Evolutionary conservation across 306 rosid genomes (phyloP), one percentile per base, ranked within the genome.

Genomic region (Astragalus membranaceus): DNA sequence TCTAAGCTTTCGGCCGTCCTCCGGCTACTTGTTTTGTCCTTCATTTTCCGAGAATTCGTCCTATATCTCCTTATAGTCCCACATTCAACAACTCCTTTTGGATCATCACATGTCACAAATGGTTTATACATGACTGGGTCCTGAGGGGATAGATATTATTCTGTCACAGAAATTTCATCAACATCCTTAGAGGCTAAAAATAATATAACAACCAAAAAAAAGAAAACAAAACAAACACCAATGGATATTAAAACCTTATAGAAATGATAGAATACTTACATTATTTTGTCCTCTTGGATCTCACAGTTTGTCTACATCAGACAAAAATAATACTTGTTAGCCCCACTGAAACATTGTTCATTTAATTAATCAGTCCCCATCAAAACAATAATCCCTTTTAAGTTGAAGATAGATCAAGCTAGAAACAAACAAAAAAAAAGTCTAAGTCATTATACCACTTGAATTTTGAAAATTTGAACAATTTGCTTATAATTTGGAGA

Each of bases 51-150:
- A 64, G 79, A 78, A 78, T 17, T 64, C 11, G 74, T 75, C 84
- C 83, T 86, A 84, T 78, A 73, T 82, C 65, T 94, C 78, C 85
- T 90, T 49, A 83, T 80, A 68, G 79, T 61, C 72, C 84, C 86
- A 75, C 97, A 94, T 53, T 88, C 88, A 48, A 91, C 91, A 37
- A 91, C 96, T 17, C 97, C 99, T 75, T 83, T 88, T 78, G 96
- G 97, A 82, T 94, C 92, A 59, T 88, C 87, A 84, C 99, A 94
- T 67, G 91, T 78, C 79, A 91, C 73, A 79, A 91, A 86, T 49
- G 97, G 83, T 76, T 84, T 91, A 75, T 85, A 94, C 74, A 85
- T 85, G 72, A 82, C 81, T 83, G 80, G 83, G 81, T 87, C 92
- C 67, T 75, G 78, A 68, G 85, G 85, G 81, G 73, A 84, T 88